These are phyloP conservation scores for Naganishia randhawae DNA, from an alignment of 768 basidiomycete species.

Conservation along the genomic window DNA sequence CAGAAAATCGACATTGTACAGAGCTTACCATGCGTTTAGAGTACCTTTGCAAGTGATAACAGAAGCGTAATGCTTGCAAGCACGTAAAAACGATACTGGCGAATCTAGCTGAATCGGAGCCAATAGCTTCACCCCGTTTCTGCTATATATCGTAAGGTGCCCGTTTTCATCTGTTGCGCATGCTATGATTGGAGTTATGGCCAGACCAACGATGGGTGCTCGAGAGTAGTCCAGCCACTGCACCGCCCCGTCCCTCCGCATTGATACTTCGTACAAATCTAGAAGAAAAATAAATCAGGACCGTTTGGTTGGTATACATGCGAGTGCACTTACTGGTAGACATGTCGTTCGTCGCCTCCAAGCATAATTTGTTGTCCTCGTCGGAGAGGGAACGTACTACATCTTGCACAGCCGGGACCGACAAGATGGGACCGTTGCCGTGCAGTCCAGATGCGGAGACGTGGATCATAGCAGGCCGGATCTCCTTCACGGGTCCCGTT, in stretches of 20 bases:
- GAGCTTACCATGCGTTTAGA: conserved; percentile 68
- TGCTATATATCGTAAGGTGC: conserved; percentile 75
- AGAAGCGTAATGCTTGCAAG: conserved; percentile 63
- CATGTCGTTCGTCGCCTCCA: conserved; percentile 70
- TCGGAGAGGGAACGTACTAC: conserved; percentile 62
- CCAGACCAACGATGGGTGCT: conserved; percentile 64
- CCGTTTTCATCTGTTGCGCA: conserved; percentile 78
- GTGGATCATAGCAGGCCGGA: conserved; percentile 48
- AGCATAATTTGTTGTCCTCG: conserved; percentile 59
- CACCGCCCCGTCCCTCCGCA: conserved; percentile 56
- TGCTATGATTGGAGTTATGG: conserved; percentile 64
- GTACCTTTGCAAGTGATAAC: conserved; percentile 69
- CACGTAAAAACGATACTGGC: conserved; percentile 66
- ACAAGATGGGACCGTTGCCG: conserved; percentile 52
- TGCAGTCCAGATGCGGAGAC: neutral
- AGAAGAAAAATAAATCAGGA: neutral
- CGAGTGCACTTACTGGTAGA: neutral
- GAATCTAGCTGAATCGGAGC: conserved; percentile 70
- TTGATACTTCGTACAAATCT: neutral
- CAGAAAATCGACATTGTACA: conserved; percentile 1
- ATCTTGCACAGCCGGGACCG: conserved; percentile 62
- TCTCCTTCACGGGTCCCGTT: conserved; percentile 58
- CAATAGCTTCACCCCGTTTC: conserved; percentile 73
- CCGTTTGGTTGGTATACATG: neutral
- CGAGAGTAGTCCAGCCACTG: conserved; percentile 89